These are phyloP conservation scores for Saitoella complicata DNA, from an alignment of 805 yeast genomes.

Conservation along the genomic window DNA sequence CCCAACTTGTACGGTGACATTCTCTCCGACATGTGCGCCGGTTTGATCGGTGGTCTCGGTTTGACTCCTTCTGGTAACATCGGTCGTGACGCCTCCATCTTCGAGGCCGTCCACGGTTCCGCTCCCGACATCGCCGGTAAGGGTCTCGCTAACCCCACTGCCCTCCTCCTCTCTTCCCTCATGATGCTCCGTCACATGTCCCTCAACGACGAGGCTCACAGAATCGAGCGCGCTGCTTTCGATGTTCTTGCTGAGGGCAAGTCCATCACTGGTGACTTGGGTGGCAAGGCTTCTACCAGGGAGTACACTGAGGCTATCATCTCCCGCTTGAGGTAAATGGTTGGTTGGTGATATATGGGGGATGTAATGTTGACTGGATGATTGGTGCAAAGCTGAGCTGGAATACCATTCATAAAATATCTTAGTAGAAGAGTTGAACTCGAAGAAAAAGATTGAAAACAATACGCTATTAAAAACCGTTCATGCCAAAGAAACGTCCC, in stretches of 20 bases:
- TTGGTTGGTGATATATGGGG: slow-evolving; percentile 2
- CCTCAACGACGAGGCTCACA: slow-evolving; percentile 61
- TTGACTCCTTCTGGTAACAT: slow-evolving; percentile 98
- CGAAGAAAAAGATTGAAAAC: too few species aligned
- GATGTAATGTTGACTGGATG: not conserved
- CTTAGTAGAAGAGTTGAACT: too few species aligned
- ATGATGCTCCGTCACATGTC: slow-evolving; percentile 99
- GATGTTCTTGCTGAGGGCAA: slow-evolving; percentile 88
- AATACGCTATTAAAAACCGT: too few species aligned
- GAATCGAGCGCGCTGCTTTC: slow-evolving; percentile 73
- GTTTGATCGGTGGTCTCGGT: slow-evolving; percentile 97
- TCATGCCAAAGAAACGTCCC: too few species aligned
- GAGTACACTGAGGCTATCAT: slow-evolving; percentile 90
- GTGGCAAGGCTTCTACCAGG: slow-evolving; percentile 76
- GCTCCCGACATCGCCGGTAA: slow-evolving; percentile 99
- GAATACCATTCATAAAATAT: too few species aligned
- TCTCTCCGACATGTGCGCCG: slow-evolving; percentile 93
- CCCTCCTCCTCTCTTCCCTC: slow-evolving; percentile 82
- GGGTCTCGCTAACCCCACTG: slow-evolving; percentile 98
- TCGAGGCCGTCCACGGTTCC: slow-evolving; percentile 99
- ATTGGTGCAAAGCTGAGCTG: too few species aligned
- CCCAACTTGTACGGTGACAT: slow-evolving; percentile 99
- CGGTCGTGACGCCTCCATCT: slow-evolving; percentile 95
- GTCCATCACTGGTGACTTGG: slow-evolving; percentile 92
- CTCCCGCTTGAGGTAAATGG: slow-evolving; percentile 38